Evolutionary conservation across 1,284 basidiomycete species (phyloP), one percentile per base, ranked within the genome.

Genomic region (Cutaneotrichosporon mucoides): DNA sequence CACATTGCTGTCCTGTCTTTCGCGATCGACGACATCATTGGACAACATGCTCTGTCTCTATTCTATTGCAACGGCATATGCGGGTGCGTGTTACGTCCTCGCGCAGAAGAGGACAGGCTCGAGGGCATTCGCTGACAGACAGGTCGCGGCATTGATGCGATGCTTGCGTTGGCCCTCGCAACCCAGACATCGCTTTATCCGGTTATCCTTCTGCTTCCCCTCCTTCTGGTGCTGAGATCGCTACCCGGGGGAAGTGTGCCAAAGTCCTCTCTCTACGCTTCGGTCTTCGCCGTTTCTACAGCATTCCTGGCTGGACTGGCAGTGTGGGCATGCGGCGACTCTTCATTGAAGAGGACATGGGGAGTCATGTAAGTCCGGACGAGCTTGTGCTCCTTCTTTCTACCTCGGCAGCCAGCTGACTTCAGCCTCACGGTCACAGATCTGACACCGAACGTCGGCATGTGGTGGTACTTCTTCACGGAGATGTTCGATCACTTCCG

Each of bases 381-480:
- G 24, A 24, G 24, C 24, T 24, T 24, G 24, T 24, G 24, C 24
- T 24, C 24, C 24, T 24, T 24, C 24, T 24, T 24, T 24, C 24
- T 24, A 24, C 24, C 24, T 24, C 24, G 24, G 24, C 24, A 24
- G 24, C 24, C 24, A 24, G 24, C 24, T 24, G 24, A 24, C 24
- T 24, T 24, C 24, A 40, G 88, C 45, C 67, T 89, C 24, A 84
- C 82, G 5, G 84, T 93, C 7, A 87, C 88, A 4, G 92, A 95
- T 73, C 78, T 98, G 57, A 92, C 91, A 5, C 96, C 96, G 0
- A 97, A 95, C 69, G 86, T 91, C 7, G 95, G 95, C 3, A 80
- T 98, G 42, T 93, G 91, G 88, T 99, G 96, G 96, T 99, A 99
- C 79, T 98, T 98, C 79, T 97, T 98, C 79, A 97, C 93, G 11